phyloP scores from a whole-genome alignment of 106 monocot genomes.

The Triglochin maritima region DNA sequence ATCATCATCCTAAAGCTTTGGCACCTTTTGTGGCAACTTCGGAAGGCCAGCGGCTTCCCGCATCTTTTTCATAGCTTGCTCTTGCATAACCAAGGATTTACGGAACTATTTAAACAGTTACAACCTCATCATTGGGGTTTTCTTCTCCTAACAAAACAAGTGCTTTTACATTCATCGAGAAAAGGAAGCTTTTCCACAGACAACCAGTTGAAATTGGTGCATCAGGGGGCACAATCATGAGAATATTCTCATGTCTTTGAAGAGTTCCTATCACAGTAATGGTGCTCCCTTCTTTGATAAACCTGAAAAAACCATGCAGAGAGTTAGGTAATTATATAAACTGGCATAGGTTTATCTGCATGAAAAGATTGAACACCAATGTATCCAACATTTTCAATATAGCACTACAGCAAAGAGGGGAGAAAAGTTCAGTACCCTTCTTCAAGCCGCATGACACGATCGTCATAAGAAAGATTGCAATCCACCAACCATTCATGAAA shows the following conservation, averaged over 20 bases:
- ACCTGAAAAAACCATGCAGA: slow-evolving; percentile 19
- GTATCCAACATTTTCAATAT: not conserved
- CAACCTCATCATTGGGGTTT: slow-evolving; percentile 24
- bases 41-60: too few relatives aligned
- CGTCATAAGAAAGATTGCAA: slow-evolving; percentile 37
- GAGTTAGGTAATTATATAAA: not conserved
- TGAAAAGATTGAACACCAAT: not conserved
- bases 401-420: not conserved
- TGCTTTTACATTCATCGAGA: slow-evolving; percentile 44
- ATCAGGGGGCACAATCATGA: slow-evolving; percentile 50
- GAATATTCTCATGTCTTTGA: slow-evolving; percentile 34
- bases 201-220: slow-evolving; percentile 44
- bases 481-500: slow-evolving; percentile 41
- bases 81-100: too few relatives aligned
- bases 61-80: too few relatives aligned
- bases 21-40: too few relatives aligned
- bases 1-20: too few relatives aligned
- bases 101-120: slow-evolving; percentile 8
- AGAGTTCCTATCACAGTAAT: slow-evolving; percentile 63
- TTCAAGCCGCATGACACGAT: slow-evolving; percentile 36
- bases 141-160: slow-evolving; percentile 51
- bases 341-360: not conserved
- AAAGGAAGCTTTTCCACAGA: slow-evolving; percentile 41
- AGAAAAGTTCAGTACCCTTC: slow-evolving; percentile 45
- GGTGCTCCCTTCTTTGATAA: slow-evolving; percentile 58